Evolutionary conservation across 257 asterid species (phyloP).

Genomic region (Leonotis leonurus): DNA sequence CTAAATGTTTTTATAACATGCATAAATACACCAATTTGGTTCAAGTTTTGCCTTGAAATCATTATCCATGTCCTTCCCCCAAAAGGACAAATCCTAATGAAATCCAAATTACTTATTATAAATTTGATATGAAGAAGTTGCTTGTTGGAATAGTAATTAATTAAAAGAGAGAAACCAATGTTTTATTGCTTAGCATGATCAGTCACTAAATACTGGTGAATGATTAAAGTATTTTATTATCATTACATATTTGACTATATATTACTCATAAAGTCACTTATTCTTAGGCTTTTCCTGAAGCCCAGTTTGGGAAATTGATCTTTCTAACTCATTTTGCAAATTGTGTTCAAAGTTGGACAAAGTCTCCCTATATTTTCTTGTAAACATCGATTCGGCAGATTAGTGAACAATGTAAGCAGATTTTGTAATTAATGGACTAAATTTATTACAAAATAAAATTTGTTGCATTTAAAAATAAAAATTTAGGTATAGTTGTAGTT

Average conservation of each 20-base stretch:
- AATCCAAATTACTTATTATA: too few relatives aligned
- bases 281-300: not conserved
- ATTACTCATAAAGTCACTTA: not conserved
- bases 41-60: not conserved
- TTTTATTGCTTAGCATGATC: not conserved
- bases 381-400: not conserved
- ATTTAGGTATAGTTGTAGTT: too few relatives aligned
- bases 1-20: not conserved
- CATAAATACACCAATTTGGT: conserved; percentile 12
- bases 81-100: not conserved
- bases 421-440: too few relatives aligned
- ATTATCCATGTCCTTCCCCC: not conserved
- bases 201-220: not conserved
- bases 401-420: too few relatives aligned
- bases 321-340: not conserved
- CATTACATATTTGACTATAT: not conserved
- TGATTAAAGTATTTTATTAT: conserved; percentile 3
- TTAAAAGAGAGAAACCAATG: not conserved
- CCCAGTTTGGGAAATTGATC: not conserved
- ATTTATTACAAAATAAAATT: too few relatives aligned
- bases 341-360: not conserved
- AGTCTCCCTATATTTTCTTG: not conserved
- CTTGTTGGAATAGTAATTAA: too few relatives aligned
- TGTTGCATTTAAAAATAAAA: too few relatives aligned
- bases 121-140: not conserved